Percentiles rank a stretch among this genome's conserved stretches.
phyloP scores from a whole-genome alignment of 2,329 filamentous ascomycete species.

The Botrytis galanthina region DNA sequence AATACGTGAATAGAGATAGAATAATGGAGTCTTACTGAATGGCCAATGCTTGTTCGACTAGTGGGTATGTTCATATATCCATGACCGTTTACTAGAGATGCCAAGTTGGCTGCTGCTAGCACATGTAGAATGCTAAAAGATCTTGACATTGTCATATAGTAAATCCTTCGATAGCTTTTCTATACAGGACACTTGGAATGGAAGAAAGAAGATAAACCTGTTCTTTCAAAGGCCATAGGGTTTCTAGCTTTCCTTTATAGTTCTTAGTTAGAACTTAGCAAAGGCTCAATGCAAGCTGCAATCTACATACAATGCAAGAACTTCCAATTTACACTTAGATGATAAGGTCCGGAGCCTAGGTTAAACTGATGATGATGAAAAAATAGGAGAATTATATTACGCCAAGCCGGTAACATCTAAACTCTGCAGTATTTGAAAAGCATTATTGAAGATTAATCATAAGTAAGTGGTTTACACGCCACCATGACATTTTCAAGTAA shows the following conservation, averaged over 20 bases:
- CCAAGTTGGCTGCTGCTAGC: neutral
- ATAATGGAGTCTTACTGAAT: slow-evolving; percentile 44
- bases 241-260: neutral
- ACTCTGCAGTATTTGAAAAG: neutral
- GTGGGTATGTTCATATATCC: slow-evolving; percentile 46
- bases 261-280: neutral
- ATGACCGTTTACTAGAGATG: slow-evolving; percentile 39
- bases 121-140: neutral
- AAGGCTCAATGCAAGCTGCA: neutral
- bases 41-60: slow-evolving; percentile 47
- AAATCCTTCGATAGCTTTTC: neutral
- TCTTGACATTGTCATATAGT: neutral
- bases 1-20: neutral
- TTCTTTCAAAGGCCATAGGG: neutral
- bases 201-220: neutral
- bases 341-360: neutral
- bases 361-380: neutral
- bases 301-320: neutral
- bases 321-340: neutral
- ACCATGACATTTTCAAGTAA: neutral
- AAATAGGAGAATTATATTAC: neutral
- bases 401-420: neutral
- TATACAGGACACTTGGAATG: neutral
- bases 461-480: neutral
- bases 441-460: neutral